Percentiles rank a stretch among this genome's conserved stretches.
Evolutionary conservation across 208 protist genomes (phyloP).

Genomic region (Wallacemonas sp.): DNA sequence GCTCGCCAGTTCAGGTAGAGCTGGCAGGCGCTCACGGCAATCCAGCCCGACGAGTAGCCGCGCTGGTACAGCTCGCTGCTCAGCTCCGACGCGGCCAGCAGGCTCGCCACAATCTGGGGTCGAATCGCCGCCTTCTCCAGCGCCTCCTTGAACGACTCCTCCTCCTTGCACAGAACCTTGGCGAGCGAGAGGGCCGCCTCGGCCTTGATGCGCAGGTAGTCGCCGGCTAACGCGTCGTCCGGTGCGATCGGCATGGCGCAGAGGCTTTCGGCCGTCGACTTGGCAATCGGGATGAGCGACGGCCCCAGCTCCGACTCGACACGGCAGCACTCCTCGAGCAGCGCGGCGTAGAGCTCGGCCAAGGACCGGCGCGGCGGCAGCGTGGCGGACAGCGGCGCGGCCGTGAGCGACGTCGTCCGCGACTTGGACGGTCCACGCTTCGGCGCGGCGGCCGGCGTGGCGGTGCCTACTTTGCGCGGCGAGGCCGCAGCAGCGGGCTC

Average conservation of each 20-base stretch:
- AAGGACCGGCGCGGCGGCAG: slow-evolving; percentile 31
- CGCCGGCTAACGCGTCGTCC: neutral
- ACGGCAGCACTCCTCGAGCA: slow-evolving; percentile 60
- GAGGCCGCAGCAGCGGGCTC: too few relatives aligned
- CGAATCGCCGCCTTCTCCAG: slow-evolving; percentile 3
- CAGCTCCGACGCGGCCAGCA: slow-evolving; percentile 33
- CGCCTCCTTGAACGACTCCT: slow-evolving; percentile 16
- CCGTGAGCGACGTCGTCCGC: neutral
- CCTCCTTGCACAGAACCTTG: slow-evolving; percentile 26
- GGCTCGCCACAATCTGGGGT: neutral
- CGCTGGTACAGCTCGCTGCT: slow-evolving; percentile 30
- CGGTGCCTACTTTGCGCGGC: too few relatives aligned
- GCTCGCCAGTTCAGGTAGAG: slow-evolving; percentile 54
- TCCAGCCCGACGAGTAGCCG: slow-evolving; percentile 44
- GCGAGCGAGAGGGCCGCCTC: slow-evolving; percentile 30
- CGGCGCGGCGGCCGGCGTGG: neutral
- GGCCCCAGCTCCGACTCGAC: slow-evolving; percentile 38
- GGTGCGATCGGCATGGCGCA: slow-evolving; percentile 31
- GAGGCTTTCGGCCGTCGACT: slow-evolving; percentile 53
- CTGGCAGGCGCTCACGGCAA: slow-evolving; percentile 69
- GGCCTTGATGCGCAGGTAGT: slow-evolving; percentile 28
- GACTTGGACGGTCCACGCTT: neutral
- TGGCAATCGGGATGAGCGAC: slow-evolving; percentile 58
- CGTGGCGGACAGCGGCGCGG: neutral
- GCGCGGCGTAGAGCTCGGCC: slow-evolving; percentile 61